phyloP scores from a whole-genome alignment of 1,139 yeast genomes.

The Suhomyces coccinellae region DNA sequence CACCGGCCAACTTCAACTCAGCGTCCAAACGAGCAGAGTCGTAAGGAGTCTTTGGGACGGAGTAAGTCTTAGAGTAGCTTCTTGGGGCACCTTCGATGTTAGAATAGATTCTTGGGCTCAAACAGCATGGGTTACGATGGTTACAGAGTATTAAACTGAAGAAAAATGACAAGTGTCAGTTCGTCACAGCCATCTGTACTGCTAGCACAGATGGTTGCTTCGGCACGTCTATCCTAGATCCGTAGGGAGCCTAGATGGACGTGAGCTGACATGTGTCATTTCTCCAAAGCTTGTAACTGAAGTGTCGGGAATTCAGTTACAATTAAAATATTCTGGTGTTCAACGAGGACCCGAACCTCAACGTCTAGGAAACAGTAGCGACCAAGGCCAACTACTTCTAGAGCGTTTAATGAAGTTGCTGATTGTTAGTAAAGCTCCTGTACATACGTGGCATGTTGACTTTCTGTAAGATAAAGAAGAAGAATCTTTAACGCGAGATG shows the following conservation, averaged over 20 bases:
- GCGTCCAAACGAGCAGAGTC: slow-evolving; percentile 99
- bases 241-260: neutral
- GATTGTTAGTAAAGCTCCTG: slow-evolving; percentile 13
- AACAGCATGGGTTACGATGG: slow-evolving; percentile 9
- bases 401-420: slow-evolving; percentile 10
- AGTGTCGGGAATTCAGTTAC: slow-evolving; percentile 88
- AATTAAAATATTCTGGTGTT: slow-evolving; percentile 34
- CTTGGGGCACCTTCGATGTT: slow-evolving; percentile 83
- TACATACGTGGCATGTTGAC: slow-evolving; percentile 61
- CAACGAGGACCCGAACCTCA: slow-evolving; percentile 77
- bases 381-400: neutral
- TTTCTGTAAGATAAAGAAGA: slow-evolving; percentile 22
- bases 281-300: slow-evolving; percentile 49
- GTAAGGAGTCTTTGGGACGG: slow-evolving; percentile 99
- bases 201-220: neutral
- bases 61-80: slow-evolving; percentile 98
- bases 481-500: slow-evolving; percentile 5
- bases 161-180: slow-evolving; percentile 1
- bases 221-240: neutral
- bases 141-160: slow-evolving; percentile 7
- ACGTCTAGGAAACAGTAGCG: slow-evolving; percentile 2
- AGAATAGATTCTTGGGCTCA: slow-evolving; percentile 21
- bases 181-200: neutral
- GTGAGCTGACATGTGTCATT: neutral
- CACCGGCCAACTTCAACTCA: slow-evolving; percentile 99